Percentiles rank a stretch among this genome's conserved stretches.
phyloP scores from a whole-genome alignment of 768 basidiomycete species.

The Pholiota molesta region DNA sequence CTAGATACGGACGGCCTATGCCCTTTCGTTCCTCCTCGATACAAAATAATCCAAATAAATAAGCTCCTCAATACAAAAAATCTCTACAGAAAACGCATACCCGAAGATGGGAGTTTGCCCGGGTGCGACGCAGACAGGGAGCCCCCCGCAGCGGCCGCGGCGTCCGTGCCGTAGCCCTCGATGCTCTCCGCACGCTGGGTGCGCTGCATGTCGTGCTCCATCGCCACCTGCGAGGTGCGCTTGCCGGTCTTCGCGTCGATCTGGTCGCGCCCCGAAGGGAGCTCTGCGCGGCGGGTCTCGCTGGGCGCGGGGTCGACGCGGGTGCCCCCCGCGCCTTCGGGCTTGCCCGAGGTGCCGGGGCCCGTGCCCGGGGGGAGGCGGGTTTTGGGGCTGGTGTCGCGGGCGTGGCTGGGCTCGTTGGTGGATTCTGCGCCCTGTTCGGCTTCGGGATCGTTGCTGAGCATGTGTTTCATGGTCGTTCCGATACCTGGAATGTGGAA shows the following conservation, averaged over 20 bases:
- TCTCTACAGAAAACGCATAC: not conserved
- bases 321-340: not conserved
- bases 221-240: slow-evolving; percentile 1
- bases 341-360: slow-evolving; percentile 16
- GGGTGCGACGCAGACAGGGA: slow-evolving; percentile 12
- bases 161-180: slow-evolving; percentile 16
- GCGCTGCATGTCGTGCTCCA: slow-evolving; percentile 9
- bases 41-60: too few relatives aligned
- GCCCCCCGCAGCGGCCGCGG: slow-evolving; percentile 17
- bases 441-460: slow-evolving; percentile 10
- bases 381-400: slow-evolving; percentile 4
- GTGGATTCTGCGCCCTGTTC: not conserved
- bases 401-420: not conserved
- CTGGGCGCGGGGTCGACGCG: not conserved
- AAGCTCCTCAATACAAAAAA: too few relatives aligned
- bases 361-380: slow-evolving; percentile 18
- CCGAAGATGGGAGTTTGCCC: not conserved
- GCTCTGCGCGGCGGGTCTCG: not conserved
- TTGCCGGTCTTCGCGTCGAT: not conserved
- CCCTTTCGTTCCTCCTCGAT: too few relatives aligned
- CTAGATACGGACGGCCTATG: not conserved
- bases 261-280: too few relatives aligned
- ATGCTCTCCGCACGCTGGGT: slow-evolving; percentile 1
- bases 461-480: slow-evolving; percentile 19
- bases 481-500: slow-evolving; percentile 9